phyloP scores from a whole-genome alignment of 345 rosid genomes.

The Citrus cavaleriei region DNA sequence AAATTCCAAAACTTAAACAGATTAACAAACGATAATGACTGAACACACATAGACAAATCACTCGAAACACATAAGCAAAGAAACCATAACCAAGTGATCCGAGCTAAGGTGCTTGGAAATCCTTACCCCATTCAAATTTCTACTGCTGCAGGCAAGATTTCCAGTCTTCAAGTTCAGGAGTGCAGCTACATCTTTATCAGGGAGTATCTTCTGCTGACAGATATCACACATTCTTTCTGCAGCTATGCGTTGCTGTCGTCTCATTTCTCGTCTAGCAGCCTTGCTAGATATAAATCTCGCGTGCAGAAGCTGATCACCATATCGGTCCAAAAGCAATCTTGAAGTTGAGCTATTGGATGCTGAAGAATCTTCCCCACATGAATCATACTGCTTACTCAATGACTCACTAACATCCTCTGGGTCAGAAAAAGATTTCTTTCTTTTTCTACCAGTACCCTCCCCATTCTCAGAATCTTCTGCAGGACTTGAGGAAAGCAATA shows the following conservation, averaged over 20 bases:
- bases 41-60: not conserved
- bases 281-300: constrained; percentile 54
- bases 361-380: constrained; percentile 67
- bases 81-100: constrained; percentile 1
- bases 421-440: constrained; percentile 74
- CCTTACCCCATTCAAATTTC: constrained; percentile 74
- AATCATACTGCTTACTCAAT: constrained; percentile 52
- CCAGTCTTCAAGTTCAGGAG: constrained; percentile 79
- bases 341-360: constrained; percentile 42
- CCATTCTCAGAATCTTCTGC: constrained; percentile 31
- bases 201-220: constrained; percentile 90
- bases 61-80: not conserved
- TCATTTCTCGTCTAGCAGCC: constrained; percentile 64
- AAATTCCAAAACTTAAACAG: not conserved
- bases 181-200: constrained; percentile 75
- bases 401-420: constrained; percentile 73
- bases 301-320: constrained; percentile 57
- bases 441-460: constrained; percentile 38
- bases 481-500: constrained; percentile 49
- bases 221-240: constrained; percentile 88
- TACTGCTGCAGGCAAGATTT: constrained; percentile 73
- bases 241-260: constrained; percentile 73
- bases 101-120: not conserved
- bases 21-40: not conserved
- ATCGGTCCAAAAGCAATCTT: constrained; percentile 43